A percentile compares a stretch with the other conserved stretches of the same genome.
Evolutionary conservation across 2,329 filamentous ascomycete species (phyloP).

Genomic region (Cytospora paraplurivora): DNA sequence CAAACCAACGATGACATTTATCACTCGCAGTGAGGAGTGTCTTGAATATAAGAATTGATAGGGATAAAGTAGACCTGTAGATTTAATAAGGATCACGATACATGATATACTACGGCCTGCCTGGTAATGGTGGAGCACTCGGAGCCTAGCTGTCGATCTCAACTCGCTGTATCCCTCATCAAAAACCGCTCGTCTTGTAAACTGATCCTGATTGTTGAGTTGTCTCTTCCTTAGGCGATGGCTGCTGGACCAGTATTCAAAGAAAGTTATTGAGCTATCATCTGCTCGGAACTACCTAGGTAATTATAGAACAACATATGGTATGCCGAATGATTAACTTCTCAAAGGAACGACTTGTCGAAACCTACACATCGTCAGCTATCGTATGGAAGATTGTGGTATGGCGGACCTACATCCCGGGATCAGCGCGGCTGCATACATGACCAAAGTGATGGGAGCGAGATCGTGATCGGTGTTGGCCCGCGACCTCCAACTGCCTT

Average conservation of each 20-base stretch:
- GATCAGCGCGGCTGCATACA: conserved; percentile 58
- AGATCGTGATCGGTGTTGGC: conserved; percentile 40
- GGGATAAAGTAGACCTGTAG: too few relatives aligned
- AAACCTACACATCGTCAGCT: not conserved
- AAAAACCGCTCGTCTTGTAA: too few relatives aligned
- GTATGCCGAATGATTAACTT: accelerated
- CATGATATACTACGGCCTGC: too few relatives aligned
- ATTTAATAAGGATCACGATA: too few relatives aligned
- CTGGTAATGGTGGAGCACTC: too few relatives aligned
- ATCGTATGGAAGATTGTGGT: not conserved
- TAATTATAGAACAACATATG: not conserved
- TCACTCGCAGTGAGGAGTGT: not conserved
- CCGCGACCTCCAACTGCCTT: not conserved
- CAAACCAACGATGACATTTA: not conserved
- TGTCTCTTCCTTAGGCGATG: too few relatives aligned
- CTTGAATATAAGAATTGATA: not conserved
- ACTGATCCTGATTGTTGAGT: too few relatives aligned
- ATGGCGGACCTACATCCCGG: conserved; percentile 51
- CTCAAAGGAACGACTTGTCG: not conserved
- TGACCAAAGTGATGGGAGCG: conserved; percentile 56
- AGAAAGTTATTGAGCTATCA: too few relatives aligned
- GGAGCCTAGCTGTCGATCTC: too few relatives aligned
- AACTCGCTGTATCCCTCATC: too few relatives aligned
- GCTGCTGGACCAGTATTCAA: too few relatives aligned
- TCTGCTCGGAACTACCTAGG: not conserved